These are phyloP conservation scores for Crucihimalaya himalaica DNA, from an alignment of 345 rosid genomes.

Conservation along the genomic window DNA sequence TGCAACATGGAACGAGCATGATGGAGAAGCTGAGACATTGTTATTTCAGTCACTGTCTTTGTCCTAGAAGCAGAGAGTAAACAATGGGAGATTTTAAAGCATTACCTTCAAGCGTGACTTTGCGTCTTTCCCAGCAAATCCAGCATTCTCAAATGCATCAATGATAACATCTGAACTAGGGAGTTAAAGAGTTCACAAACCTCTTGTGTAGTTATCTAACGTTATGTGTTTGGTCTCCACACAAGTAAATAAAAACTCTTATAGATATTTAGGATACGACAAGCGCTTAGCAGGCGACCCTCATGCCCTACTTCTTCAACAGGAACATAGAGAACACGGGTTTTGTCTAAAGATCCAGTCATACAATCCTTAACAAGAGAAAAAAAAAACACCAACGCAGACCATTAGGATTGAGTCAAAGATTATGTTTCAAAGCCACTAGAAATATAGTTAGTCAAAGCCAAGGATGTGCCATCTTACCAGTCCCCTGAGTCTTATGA, in stretches of 20 bases:
- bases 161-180: constrained; percentile 64
- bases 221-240: constrained; percentile 1
- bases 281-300: constrained; percentile 66
- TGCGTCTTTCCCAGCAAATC: constrained; percentile 80
- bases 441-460: constrained; percentile 13
- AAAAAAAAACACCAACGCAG: not conserved
- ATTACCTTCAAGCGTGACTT: constrained; percentile 67
- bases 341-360: constrained; percentile 71
- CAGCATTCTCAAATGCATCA: constrained; percentile 72
- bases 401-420: not conserved
- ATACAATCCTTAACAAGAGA: constrained; percentile 56
- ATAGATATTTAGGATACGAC: constrained; percentile 61
- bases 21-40: not conserved
- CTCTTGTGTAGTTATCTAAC: not conserved
- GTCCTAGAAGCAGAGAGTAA: not conserved
- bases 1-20: constrained; percentile 39
- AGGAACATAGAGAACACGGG: constrained; percentile 70
- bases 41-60: not conserved
- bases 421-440: constrained; percentile 1
- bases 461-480: constrained; percentile 45
- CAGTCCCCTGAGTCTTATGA: constrained; percentile 73
- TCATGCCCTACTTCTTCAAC: constrained; percentile 72
- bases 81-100: not conserved
- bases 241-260: constrained; percentile 1
- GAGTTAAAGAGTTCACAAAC: constrained; percentile 42